Conservation (phyloP, 1,284 basidiomycete species). For the Ceratobasidium papillatum region DNA sequence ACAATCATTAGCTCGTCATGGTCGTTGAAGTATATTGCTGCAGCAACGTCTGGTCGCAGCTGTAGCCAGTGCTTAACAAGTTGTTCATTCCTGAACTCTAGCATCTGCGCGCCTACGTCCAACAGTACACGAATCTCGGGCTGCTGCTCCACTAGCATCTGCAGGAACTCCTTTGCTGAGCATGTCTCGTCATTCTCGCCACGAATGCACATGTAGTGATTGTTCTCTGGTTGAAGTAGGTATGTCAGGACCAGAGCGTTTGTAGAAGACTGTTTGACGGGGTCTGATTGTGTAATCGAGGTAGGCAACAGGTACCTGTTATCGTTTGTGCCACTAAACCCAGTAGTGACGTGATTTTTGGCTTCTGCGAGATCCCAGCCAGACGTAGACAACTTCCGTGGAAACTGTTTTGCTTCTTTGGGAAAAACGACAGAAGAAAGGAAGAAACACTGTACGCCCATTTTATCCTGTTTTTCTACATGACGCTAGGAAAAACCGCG, state of each 20-base stretch:
- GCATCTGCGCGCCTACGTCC: constrained; percentile 67
- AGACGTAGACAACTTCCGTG: constrained; percentile 58
- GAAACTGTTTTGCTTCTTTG: constrained; percentile 61
- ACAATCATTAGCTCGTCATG: constrained; percentile 57
- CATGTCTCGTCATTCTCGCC: constrained; percentile 46
- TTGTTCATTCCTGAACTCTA: constrained; percentile 59
- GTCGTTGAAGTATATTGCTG: constrained; percentile 61
- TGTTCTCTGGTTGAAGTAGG: constrained; percentile 59
- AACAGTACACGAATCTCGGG: constrained; percentile 60
- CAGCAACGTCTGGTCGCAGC: constrained; percentile 53
- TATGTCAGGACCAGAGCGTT: constrained; percentile 61
- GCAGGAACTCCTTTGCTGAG: constrained; percentile 52
- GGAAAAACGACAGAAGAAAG: constrained; percentile 61
- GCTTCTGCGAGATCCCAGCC: constrained; percentile 63
- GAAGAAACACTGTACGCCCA: too few relatives aligned
- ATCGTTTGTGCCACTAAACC: constrained; percentile 68
- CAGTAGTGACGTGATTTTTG: constrained; percentile 55
- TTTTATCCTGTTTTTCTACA: too few relatives aligned
- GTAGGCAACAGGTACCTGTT: constrained; percentile 60
- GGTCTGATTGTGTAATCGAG: constrained; percentile 58
- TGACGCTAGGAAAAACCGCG: too few relatives aligned
- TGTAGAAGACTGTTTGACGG: constrained; percentile 56
- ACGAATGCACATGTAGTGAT: constrained; percentile 51
- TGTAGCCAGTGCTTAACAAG: constrained; percentile 57
- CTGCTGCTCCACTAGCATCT: constrained; percentile 50